Base-by-base conservation (phyloP, 768 basidiomycete genomes). In the Kockovaella imperatae region DNA sequence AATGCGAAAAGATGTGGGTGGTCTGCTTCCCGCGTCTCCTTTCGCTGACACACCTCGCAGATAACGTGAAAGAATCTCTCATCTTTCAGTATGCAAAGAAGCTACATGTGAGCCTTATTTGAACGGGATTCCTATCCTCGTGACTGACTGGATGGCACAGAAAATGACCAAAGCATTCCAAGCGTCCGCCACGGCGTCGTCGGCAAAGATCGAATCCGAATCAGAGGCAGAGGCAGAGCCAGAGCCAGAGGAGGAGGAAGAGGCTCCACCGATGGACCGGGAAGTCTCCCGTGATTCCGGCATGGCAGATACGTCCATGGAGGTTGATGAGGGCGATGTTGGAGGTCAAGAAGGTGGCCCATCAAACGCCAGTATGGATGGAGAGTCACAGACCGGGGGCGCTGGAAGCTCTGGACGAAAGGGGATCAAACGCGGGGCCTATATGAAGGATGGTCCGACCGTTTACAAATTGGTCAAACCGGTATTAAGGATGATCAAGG, bases 1-100 rank as follows among this genome's bases (percentile, higher is more conserved):
- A 70, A 70, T 42, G 69, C 69, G 15, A 70, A 70, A 46, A 49
- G 67, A 61, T 70, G 69, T 70, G 42, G 54, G 69, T 50, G 5
- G 8, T 13, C 11, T 18, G 14, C 8, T 25, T 14, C 4, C 23
- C 3, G 31, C 21, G 4, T 34, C n/a, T 11, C 21, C 14, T 14
- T 4, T 13, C 3, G 32, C 51, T 55, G 26, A 50, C 35, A 10
- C 6, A 21, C 18, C 0, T 8, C 30, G 3, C 20, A 70, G 69
- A 70, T 41, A 70, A 70, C 40, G 44, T 52, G 5, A 67, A 61
- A 36, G 67, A 67, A 11, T 67, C 67, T 5, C 42, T 57, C 11
- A 50, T 70, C 20, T 70, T 65, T 44, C 54, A 59, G 41, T 64
- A 63, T 35, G 69, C 69, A 15, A 64, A 64, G 49, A 63, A 61